These are phyloP conservation scores for Diutina ranongensis DNA, from an alignment of 1,139 yeast species.

Conservation along the genomic window DNA sequence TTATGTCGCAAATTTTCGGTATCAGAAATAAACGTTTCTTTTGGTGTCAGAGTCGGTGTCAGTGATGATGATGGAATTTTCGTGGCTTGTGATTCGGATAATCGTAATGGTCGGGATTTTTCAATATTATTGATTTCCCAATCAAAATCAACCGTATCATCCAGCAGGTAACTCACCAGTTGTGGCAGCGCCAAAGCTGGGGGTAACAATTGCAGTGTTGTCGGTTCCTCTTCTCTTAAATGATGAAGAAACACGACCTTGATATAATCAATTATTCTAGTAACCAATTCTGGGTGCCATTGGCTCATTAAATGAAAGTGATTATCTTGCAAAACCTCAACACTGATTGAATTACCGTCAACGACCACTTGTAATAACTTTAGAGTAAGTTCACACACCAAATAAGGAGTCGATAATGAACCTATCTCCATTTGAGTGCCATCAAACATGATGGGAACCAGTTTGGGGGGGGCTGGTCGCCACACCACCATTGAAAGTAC, in stretches of 20 bases:
- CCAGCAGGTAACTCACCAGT: background rate
- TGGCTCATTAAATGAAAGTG: background rate
- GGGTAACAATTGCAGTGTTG: background rate
- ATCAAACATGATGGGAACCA: background rate
- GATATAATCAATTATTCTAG: background rate
- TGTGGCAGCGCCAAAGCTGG: slow-evolving; percentile 1
- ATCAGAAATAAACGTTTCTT: background rate
- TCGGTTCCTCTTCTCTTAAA: background rate
- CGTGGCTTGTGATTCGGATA: background rate
- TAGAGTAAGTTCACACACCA: background rate
- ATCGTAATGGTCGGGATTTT: background rate
- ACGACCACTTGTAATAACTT: slow-evolving; percentile 1
- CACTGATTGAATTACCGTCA: background rate
- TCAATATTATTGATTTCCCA: background rate
- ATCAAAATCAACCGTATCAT: background rate
- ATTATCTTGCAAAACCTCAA: background rate
- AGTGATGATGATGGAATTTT: background rate
- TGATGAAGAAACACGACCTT: background rate
- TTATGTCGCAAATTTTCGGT: background rate
- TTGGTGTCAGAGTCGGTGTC: background rate
- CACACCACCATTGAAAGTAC: background rate
- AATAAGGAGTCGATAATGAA: background rate
- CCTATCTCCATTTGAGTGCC: background rate
- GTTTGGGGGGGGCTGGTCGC: background rate
- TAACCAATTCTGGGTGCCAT: slow-evolving; percentile 4